Percentiles rank a stretch among this genome's conserved stretches.
Conservation (phyloP, 2,329 filamentous ascomycete genomes). For the Rachicladosporium sp. region DNA sequence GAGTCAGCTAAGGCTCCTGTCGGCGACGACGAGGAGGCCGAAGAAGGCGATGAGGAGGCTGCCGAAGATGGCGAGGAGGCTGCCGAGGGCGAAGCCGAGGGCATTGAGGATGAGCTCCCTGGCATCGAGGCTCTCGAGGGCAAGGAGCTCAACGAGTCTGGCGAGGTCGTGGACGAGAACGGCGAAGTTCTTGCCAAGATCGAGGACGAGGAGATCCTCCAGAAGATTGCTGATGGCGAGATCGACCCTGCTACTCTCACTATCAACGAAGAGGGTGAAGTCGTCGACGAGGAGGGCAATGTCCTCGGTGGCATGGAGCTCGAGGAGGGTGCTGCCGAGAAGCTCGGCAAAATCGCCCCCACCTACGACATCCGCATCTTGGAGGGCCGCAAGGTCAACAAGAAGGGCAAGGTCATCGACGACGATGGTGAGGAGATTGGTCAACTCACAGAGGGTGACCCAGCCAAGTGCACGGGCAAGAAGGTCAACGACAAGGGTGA, state of each 20-base stretch:
- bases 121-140: constrained; percentile 41
- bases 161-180: constrained; percentile 36
- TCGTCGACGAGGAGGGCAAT: constrained; percentile 39
- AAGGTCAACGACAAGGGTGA: constrained; percentile 39
- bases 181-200: constrained; percentile 39
- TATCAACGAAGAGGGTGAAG: constrained; percentile 39
- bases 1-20: constrained; percentile 30
- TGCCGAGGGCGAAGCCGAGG: constrained; percentile 15
- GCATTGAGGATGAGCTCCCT: constrained; percentile 37
- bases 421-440: constrained; percentile 40
- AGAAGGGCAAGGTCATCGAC: constrained; percentile 43
- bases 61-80: constrained; percentile 2
- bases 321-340: constrained; percentile 36
- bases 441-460: constrained; percentile 36
- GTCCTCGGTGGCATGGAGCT: constrained; percentile 39
- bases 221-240: constrained; percentile 26
- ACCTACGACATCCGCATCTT: constrained; percentile 36
- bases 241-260: constrained; percentile 35
- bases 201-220: constrained; percentile 31
- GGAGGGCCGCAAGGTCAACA: constrained; percentile 44
- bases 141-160: constrained; percentile 38
- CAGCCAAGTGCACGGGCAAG: constrained; percentile 33
- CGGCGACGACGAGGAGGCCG: constrained; percentile 26
- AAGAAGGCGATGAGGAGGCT: constrained; percentile 20
- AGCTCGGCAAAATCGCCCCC: constrained; percentile 29